phyloP scores from a whole-genome alignment of 495 filamentous ascomycete genomes.

The Articulospora tetracladia region DNA sequence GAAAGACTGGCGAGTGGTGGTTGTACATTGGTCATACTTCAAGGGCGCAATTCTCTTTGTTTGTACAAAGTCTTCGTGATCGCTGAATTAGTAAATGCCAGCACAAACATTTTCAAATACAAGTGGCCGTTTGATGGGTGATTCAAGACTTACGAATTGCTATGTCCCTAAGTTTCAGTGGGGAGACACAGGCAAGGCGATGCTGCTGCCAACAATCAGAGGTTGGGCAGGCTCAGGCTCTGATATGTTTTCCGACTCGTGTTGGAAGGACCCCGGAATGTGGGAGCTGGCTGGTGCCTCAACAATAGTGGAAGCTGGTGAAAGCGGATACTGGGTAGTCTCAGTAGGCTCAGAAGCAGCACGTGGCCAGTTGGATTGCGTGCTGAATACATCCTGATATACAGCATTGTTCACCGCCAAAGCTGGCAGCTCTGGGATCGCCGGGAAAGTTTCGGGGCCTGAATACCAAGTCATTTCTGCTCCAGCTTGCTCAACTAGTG shows the following conservation, averaged over 20 bases:
- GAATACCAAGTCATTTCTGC: slow-evolving; percentile 21
- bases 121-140: neutral
- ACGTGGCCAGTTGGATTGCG: neutral
- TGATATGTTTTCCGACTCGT: neutral
- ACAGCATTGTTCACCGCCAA: neutral
- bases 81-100: slow-evolving; percentile 23
- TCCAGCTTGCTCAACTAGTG: slow-evolving; percentile 4
- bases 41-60: slow-evolving; percentile 19
- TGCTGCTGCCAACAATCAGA: slow-evolving; percentile 18
- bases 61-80: slow-evolving; percentile 20
- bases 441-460: neutral
- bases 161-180: no score
- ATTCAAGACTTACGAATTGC: slow-evolving; percentile 3
- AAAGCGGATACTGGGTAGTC: neutral
- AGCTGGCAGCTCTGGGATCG: neutral
- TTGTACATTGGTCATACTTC: slow-evolving; percentile 21
- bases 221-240: neutral
- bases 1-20: neutral
- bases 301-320: neutral
- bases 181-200: neutral
- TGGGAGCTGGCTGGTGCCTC: neutral
- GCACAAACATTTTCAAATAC: slow-evolving; percentile 5
- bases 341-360: neutral
- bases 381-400: neutral
- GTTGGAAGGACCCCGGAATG: no score